These are phyloP conservation scores for Ophiostoma sp. DNA, from an alignment of 2,329 filamentous ascomycete genomes.

Conservation along the genomic window DNA sequence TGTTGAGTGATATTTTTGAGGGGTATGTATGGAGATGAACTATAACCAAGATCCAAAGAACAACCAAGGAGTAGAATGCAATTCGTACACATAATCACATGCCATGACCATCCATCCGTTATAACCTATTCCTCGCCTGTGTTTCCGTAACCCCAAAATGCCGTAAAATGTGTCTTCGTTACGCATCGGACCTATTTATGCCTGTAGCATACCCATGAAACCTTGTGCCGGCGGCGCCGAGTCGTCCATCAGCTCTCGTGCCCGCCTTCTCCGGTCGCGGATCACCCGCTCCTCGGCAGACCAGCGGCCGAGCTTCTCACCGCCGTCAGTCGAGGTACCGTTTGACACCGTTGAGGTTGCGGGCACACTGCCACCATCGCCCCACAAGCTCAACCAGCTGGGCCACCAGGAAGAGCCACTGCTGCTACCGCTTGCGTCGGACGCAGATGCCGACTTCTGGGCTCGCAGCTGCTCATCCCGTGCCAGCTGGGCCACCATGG, in stretches of 20 bases:
- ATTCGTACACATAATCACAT: background rate
- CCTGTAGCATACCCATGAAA: conserved; percentile 24
- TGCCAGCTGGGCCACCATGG: conserved; percentile 71
- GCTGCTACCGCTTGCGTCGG: conserved; percentile 10
- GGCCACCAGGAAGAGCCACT: conserved; percentile 31
- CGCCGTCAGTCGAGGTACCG: conserved; percentile 29
- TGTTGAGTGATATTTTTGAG: background rate
- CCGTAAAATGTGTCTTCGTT: background rate
- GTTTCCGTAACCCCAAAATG: background rate
- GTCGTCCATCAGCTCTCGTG: conserved; percentile 54
- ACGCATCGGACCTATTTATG: background rate
- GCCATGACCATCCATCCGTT: background rate
- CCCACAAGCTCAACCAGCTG: conserved; percentile 47
- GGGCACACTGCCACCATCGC: conserved; percentile 35
- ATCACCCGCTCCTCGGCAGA: conserved; percentile 57
- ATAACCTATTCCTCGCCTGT: background rate
- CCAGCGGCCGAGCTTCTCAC: conserved; percentile 50
- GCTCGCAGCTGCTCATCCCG: conserved; percentile 43
- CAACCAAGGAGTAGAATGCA: background rate
- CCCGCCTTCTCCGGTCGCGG: conserved; percentile 52
- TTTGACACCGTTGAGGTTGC: conserved; percentile 38
- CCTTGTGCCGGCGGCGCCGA: conserved; percentile 39
- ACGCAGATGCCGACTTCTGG: conserved; percentile 5
- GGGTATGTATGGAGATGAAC: background rate
- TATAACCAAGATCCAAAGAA: background rate